phyloP scores from a whole-genome alignment of 108 stramenopile species.

The Epipyxis sp. region DNA sequence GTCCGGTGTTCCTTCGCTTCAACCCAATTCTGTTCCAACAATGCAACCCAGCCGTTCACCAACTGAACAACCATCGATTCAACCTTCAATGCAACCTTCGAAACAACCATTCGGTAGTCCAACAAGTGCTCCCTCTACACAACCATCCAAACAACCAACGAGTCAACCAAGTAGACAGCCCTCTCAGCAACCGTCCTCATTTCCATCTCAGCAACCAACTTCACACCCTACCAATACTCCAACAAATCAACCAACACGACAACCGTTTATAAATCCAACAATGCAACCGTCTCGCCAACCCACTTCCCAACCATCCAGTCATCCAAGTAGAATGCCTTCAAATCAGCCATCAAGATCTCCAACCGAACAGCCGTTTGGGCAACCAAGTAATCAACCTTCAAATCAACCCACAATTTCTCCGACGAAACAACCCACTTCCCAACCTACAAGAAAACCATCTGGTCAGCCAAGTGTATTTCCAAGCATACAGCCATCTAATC shows the following conservation, averaged over 20 bases:
- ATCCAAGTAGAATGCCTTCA: no score
- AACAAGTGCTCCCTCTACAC: background rate
- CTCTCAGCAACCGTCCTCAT: background rate
- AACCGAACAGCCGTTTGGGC: no score
- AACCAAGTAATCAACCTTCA: no score
- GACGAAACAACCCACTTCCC: no score
- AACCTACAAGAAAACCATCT: no score
- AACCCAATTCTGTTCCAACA: background rate
- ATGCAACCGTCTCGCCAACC: no score
- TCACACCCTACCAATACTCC: background rate
- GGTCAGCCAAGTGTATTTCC: no score
- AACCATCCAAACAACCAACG: background rate
- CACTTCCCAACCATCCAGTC: no score
- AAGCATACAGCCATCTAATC: background rate
- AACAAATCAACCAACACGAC: conserved; percentile 17
- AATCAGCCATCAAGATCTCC: no score
- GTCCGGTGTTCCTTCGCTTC: background rate
- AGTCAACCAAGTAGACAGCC: background rate
- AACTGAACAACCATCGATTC: background rate
- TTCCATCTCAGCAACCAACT: conserved; percentile 5
- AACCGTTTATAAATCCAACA: no score
- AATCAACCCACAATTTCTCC: no score
- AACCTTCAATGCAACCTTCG: background rate
- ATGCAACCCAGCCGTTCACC: background rate
- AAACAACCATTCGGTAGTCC: background rate